Conservation (phyloP, 2,329 filamentous ascomycete genomes). For the Penicillium rolfsii region DNA sequence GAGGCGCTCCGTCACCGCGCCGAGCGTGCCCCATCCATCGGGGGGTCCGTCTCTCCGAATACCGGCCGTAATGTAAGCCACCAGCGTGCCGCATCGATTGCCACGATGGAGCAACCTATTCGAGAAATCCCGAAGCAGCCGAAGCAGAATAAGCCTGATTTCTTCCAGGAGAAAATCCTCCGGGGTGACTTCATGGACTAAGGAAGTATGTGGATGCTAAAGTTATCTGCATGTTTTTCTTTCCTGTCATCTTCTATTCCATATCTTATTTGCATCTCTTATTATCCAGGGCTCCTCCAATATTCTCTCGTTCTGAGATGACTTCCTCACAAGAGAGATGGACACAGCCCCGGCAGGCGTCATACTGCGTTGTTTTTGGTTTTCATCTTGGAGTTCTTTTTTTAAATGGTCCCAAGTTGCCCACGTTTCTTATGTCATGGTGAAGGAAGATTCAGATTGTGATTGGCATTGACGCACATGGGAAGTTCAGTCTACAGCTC, state of each 20-base stretch:
- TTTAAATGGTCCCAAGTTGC: neutral
- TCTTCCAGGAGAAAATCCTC: constrained; percentile 94
- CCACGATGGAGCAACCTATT: constrained; percentile 60
- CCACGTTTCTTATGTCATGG: neutral
- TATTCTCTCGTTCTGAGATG: neutral
- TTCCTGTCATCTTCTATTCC: neutral
- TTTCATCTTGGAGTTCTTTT: neutral
- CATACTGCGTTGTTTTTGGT: constrained; percentile 9
- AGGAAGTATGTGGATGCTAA: neutral
- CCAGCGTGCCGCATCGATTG: constrained; percentile 48
- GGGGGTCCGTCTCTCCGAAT: constrained; percentile 37
- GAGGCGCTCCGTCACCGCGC: constrained; percentile 92
- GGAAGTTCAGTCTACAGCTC: neutral
- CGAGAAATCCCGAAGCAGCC: constrained; percentile 51
- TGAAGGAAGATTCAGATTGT: constrained; percentile 5
- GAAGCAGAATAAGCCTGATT: constrained; percentile 75
- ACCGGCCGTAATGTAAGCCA: constrained; percentile 52
- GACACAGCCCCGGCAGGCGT: neutral
- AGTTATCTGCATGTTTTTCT: neutral
- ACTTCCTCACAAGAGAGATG: neutral
- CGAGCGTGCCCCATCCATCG: constrained; percentile 67
- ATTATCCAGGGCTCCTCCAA: neutral
- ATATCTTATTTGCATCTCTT: neutral
- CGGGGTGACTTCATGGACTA: constrained; percentile 99
- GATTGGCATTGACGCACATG: constrained; percentile 1